Evolutionary conservation across 2,329 filamentous ascomycete genomes (phyloP), one percentile per base, ranked within the genome.

Genomic region (Clonostachys sp.): DNA sequence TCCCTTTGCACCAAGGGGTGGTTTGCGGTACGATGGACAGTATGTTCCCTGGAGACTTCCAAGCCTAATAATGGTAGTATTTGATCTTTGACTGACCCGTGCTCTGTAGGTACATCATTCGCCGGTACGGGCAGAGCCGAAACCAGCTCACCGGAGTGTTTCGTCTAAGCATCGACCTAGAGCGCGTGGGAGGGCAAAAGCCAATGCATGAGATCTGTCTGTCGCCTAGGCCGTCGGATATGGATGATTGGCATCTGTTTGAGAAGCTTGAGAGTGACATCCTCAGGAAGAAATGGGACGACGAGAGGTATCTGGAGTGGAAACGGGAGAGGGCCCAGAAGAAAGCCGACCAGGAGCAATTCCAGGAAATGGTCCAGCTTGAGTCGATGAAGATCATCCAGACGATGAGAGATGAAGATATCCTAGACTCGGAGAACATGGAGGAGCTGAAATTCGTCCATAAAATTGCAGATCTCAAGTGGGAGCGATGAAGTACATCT

Each of bases 21-120:
- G 80, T 3, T 56, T 83, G 30, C 66, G 80, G 50, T 83, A 81
- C 51, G 80, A 83, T 55, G 80, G 80, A 45, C 53, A 80, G 77
- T 81, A 63, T 60, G 76, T 65, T 13, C 14, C 8, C 8, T 14
- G 6, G 17, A 10, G 16, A 18, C 9, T 10, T 30, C 24, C 24
- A 10, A 30, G 24, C 3, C 24, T 3, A 30, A 30, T 30, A 2
- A 30, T 30, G 12, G 5, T 5, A 5, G 3, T 4, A 42, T 7
- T 14, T 30, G 24, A 5, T 42, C 20, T 13, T 35, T 12, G 9
- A 39, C 24, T 52, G 33, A 18, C 36, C 16, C 40, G 7, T 30
- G 17, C 18, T 20, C 41, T 13, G 9, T 20, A 81, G 78, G 33
- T 80, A 80, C 56, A 70, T 59, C 4, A 62, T 82, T 41, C 60